phyloP scores from a whole-genome alignment of 768 basidiomycete species.

The Pleurotus pulmonarius region DNA sequence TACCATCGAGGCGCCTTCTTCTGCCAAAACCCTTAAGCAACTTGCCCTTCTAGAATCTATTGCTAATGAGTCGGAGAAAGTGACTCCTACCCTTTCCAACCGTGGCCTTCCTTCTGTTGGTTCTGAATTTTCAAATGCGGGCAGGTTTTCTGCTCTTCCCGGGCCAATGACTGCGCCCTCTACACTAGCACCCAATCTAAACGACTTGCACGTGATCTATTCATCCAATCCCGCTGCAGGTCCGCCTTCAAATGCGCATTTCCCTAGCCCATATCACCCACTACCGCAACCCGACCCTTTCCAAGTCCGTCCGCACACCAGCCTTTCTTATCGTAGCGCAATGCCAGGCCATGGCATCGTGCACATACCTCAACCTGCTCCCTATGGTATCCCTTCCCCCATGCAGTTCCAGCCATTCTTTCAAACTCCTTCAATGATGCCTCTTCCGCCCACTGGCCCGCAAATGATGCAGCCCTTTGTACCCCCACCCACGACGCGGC shows the following conservation, averaged over 20 bases:
- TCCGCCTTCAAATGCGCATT: not conserved
- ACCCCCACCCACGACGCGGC: constrained; percentile 6
- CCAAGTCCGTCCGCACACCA: constrained; percentile 45
- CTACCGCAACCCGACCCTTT: constrained; percentile 20
- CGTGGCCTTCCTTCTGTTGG: constrained; percentile 10
- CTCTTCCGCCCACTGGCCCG: not conserved
- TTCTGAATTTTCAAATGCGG: not conserved
- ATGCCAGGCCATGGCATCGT: not conserved
- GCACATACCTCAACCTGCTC: not conserved
- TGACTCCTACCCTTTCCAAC: constrained; percentile 39
- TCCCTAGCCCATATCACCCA: not conserved
- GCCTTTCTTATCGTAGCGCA: constrained; percentile 35
- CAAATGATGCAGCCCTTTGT: constrained; percentile 1
- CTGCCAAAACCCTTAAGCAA: constrained; percentile 64
- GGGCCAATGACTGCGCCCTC: constrained; percentile 12
- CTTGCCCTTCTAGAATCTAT: constrained; percentile 69
- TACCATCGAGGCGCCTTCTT: constrained; percentile 48
- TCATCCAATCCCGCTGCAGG: constrained; percentile 20
- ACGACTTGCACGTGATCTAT: constrained; percentile 27
- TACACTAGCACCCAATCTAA: constrained; percentile 21
- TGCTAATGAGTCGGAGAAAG: constrained; percentile 67
- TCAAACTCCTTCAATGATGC: constrained; percentile 13
- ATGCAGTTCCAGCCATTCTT: constrained; percentile 5
- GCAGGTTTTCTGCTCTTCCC: not conserved
- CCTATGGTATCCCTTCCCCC: not conserved